Evolutionary conservation across 2,329 filamentous ascomycete genomes (phyloP).

Genomic region (Ceratocystis cubensis): DNA sequence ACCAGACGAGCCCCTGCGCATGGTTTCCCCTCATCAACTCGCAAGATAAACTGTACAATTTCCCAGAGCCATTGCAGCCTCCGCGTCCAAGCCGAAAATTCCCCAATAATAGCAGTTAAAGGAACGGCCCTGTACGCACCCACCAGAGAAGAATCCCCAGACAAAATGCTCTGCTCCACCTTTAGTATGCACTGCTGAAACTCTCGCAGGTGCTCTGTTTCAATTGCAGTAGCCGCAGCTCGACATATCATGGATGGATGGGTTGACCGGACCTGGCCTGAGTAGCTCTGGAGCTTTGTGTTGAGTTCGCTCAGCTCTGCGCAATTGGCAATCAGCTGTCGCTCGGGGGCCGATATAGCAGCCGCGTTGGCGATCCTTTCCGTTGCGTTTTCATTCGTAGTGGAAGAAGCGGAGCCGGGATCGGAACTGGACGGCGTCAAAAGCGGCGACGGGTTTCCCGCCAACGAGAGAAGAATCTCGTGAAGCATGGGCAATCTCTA

Average conservation of each 20-base stretch:
- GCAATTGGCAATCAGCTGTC: slow-evolving; percentile 64
- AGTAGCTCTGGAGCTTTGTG: slow-evolving; percentile 55
- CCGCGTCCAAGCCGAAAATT: slow-evolving; percentile 79
- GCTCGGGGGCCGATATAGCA: slow-evolving; percentile 63
- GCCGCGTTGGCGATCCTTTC: slow-evolving; percentile 29
- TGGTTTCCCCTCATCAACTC: slow-evolving; percentile 18
- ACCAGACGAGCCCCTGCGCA: slow-evolving; percentile 64
- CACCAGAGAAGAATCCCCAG: slow-evolving; percentile 63
- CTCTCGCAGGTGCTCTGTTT: slow-evolving; percentile 57
- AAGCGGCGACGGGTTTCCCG: slow-evolving; percentile 82
- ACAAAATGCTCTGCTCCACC: slow-evolving; percentile 67
- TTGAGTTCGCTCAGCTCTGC: slow-evolving; percentile 70
- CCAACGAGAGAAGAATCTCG: slow-evolving; percentile 93
- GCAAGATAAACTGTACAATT: slow-evolving; percentile 33
- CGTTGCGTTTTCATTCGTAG: slow-evolving; percentile 31
- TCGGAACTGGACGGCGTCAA: slow-evolving; percentile 35
- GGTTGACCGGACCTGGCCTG: slow-evolving; percentile 36
- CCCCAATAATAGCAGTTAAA: slow-evolving; percentile 66
- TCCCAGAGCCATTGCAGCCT: slow-evolving; percentile 78
- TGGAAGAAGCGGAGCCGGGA: slow-evolving; percentile 25
- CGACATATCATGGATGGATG: slow-evolving; percentile 55
- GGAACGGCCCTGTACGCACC: slow-evolving; percentile 91
- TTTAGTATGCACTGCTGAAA: slow-evolving; percentile 78
- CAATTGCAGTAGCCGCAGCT: slow-evolving; percentile 69
- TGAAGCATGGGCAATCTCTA: slow-evolving; percentile 64